Evolutionary conservation across 768 basidiomycete species (phyloP), one percentile per base, ranked within the genome.

Genomic region (Gymnopilus dilepis): DNA sequence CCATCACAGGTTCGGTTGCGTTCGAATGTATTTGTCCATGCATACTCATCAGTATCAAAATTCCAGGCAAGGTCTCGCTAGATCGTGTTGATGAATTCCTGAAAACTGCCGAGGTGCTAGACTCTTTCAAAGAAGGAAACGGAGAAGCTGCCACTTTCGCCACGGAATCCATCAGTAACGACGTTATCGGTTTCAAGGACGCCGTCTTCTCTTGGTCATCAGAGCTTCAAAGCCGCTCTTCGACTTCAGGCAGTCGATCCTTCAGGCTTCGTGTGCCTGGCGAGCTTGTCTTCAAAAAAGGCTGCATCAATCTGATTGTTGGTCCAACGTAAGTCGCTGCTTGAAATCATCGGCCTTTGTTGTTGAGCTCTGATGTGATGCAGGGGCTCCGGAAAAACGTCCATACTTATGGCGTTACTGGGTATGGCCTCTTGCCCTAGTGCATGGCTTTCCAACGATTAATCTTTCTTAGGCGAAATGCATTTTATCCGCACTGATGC

Each of bases 351-450:
- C 21, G n/a, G 6, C 1, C 37, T 56, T 17, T 31, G 24, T n/a
- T 2, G 17, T 42, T 26, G 6, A 31, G 34, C 34, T 34, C 19
- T 55, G 34, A 24, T 31, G 15, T 45, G 42, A 6, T 28, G 1
- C 42, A 63, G 62, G 48, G 80, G 79, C 40, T 79, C 80, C 7
- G 86, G 86, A 13, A 88, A 86, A 73, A 87, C 87, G 0, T 84
- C 84, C 3, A 65, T 87, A 34, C 77, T 86, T 12, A 86, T 86
- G 84, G 86, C 86, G 1, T 70, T 86, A 26, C 76, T 85, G 15
- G 84, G 78, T 52, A 22, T 17, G 56, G n/a, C n/a, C n/a, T n/a
- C n/a, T n/a, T n/a, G n/a, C n/a, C n/a, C n/a, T n/a, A n/a, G n/a
- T n/a, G n/a, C n/a, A n/a, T 57, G 0, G 34, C 7, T 9, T 11